Conservation (phyloP, 2,329 filamentous ascomycete genomes). For the Aspergillus ochraceoroseus region DNA sequence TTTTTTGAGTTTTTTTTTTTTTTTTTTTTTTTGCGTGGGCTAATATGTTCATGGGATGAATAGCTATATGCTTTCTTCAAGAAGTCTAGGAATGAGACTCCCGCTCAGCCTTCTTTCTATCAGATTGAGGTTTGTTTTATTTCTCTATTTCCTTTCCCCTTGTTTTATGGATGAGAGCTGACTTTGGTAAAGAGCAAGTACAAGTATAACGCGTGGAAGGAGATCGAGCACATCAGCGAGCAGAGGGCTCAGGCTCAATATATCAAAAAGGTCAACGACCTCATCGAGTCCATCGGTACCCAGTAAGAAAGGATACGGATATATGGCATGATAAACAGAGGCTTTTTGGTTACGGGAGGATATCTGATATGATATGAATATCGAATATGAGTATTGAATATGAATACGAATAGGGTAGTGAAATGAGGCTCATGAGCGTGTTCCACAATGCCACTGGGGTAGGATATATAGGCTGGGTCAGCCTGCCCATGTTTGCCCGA, state of each 20-base stretch:
- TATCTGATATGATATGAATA: not conserved
- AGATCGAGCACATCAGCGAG: constrained; percentile 58
- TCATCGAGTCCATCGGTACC: constrained; percentile 63
- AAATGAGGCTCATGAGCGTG: too few species aligned
- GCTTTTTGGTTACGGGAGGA: constrained; percentile 6
- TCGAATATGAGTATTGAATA: too few species aligned
- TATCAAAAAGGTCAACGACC: constrained; percentile 63
- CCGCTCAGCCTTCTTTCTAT: constrained; percentile 19
- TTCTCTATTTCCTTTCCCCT: not conserved
- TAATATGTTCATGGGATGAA: too few species aligned
- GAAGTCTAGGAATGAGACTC: constrained; percentile 12
- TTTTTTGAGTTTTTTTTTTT: not conserved
- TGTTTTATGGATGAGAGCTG: too few species aligned
- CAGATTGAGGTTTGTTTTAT: constrained; percentile 18
- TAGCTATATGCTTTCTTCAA: constrained; percentile 24
- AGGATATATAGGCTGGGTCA: not conserved
- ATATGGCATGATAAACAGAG: not conserved
- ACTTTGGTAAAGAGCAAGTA: constrained; percentile 62
- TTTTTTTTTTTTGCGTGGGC: not conserved
- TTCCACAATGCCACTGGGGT: too few species aligned
- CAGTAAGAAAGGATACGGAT: constrained; percentile 8
- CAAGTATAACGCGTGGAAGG: constrained; percentile 75
- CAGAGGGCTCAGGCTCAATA: constrained; percentile 72
- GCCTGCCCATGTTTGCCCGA: constrained; percentile 41
- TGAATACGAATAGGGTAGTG: too few species aligned